Evolutionary conservation across 352 stramenopile genomes (phyloP), one percentile per base, ranked within the genome.

Genomic region (Phytophthora syringae): DNA sequence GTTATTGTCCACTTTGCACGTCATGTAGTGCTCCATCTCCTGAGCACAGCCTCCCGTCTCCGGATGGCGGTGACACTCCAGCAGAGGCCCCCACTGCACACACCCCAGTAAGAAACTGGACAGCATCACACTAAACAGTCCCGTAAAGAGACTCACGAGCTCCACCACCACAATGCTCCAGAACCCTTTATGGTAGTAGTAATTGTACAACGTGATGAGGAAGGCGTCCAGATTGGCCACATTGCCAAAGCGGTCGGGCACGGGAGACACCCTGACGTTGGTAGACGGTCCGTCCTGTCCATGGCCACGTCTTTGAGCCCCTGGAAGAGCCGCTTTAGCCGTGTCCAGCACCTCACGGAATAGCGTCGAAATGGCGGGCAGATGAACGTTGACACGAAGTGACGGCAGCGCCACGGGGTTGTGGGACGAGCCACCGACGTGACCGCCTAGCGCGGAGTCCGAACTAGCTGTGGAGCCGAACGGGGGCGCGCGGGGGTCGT

Each of bases 41-140:
- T 80, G 64, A 20, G 85, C 72, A 79, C 97, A 99, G 1, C 75
- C 88, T 12, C 77, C 60, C 54, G 94, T 89, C 44, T 95, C 82
- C 2, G 64, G 67, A 56, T 84, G 85, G 30, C 75, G 63, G 55
- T 86, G 77, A 64, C 93, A 98, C 20, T 82, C 78, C 21, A 97
- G 63, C 24, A 99, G 72, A 40, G 80, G 72, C 10, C 55, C 56
- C 97, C 98, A 99, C 76, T 99, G 89, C 22, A 99, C 87, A 70
- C 97, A 98, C 1, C 91, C 94, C 24, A 99, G 82, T 49, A 99
- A 55, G 58, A 99, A 97, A 27, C 89, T 97, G n/a, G 86, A 97
- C 34, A 98, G 86, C 61, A 89, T 80, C 21, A 99, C 85, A 60
- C 95, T 99, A 70, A 99, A 99, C 4, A 98, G 84, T 11, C 99